Evolutionary conservation across 148 eudicot genomes (phyloP).

Genomic region (Fagopyrum homotropicum): DNA sequence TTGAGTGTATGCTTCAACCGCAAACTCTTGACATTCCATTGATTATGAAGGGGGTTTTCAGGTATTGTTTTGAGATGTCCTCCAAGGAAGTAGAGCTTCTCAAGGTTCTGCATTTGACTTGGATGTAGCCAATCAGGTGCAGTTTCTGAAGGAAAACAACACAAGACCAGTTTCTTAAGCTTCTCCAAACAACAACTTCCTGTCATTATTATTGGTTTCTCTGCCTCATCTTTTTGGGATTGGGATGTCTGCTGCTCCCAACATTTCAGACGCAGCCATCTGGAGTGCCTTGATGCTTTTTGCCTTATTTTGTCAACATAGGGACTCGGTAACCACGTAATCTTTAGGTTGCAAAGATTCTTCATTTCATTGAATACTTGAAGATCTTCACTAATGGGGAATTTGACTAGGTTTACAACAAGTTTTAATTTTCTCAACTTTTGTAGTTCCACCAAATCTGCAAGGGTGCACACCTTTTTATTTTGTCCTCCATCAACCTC

Average conservation of each 20-base stretch:
- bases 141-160: not conserved
- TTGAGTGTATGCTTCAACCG: not conserved
- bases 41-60: no score
- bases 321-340: not conserved
- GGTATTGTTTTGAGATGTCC: slow-evolving; percentile 29
- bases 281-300: not conserved
- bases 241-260: slow-evolving; percentile 22
- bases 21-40: slow-evolving; percentile 25
- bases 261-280: not conserved
- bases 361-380: not conserved
- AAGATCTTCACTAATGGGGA: slow-evolving; percentile 6
- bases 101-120: slow-evolving; percentile 2
- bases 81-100: slow-evolving; percentile 37
- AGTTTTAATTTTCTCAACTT: slow-evolving; percentile 30
- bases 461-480: slow-evolving; percentile 23
- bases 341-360: not conserved
- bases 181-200: slow-evolving; percentile 13
- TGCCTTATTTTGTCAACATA: not conserved
- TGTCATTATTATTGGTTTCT: not conserved
- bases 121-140: slow-evolving; percentile 14
- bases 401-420: slow-evolving; percentile 20
- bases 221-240: slow-evolving; percentile 19
- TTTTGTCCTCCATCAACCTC: not conserved
- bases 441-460: slow-evolving; percentile 20
- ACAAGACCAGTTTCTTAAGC: slow-evolving; percentile 32